Evolutionary conservation across 352 stramenopile genomes (phyloP), one percentile per base, ranked within the genome.

Genomic region (Phytophthora rubi): DNA sequence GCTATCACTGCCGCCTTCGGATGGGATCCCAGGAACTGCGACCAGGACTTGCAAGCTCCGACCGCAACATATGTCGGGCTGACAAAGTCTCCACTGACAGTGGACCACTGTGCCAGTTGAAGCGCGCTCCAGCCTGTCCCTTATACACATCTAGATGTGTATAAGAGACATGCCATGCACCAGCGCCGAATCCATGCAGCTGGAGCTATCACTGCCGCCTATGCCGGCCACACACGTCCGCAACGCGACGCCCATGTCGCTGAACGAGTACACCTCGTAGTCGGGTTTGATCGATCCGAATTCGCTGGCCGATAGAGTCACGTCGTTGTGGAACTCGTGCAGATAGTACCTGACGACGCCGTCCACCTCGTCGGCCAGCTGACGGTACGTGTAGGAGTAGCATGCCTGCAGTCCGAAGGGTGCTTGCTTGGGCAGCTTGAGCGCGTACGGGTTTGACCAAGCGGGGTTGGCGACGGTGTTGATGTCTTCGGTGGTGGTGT

Each of bases 371-470:
- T 65, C 70, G 12, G 78, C 80, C 58, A 79, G 78, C 18, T 66
- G 15, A 18, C 81, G 72, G 54, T 84, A 77, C 53, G 68, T 74
- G 69, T 83, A 87, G 60, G 79, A 82, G 63, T 85, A 87, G 59
- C 71, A 80, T 18, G 71, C 73, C 54, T 82, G 74, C 6, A 87
- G 37, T 15, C 79, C 79, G 60, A 71, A 85, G 18, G 79, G 79
- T 23, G 66, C 65, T 6, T 60, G 64, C 23, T 76, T 55, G 13
- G 73, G 73, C 18, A 84, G 54, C 48, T 81, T 82, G 56, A 89
- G 51, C 3, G 81, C 80, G 62, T 86, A 90, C 23, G 82, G 80
- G 69, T 88, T 88, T 16, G 77, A 71, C 82, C 82, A 90, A 7
- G 75, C 80, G 8, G 77, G 80, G 55, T 84, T 79, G 13, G 76